These are phyloP conservation scores for Aspergillus saccharolyticus DNA, from an alignment of 495 filamentous ascomycete genomes.

Conservation along the genomic window DNA sequence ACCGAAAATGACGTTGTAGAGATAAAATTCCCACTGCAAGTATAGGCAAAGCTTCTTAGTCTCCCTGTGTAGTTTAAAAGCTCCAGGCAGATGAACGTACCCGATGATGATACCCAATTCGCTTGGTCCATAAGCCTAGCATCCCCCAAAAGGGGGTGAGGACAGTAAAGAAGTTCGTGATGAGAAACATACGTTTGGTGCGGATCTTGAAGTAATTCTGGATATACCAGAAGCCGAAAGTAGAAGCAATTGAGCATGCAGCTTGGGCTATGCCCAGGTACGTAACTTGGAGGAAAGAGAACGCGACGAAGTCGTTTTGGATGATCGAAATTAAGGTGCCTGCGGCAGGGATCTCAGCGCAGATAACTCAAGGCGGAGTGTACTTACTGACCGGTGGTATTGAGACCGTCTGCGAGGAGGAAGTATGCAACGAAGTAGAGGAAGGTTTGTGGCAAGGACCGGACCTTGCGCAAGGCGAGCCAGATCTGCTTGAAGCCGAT, in stretches of 20 bases:
- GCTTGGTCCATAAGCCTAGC: slow-evolving; percentile 44
- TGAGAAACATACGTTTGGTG: slow-evolving; percentile 47
- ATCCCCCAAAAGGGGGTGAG: slow-evolving; percentile 49
- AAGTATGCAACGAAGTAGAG: slow-evolving; percentile 46
- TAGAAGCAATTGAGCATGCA: slow-evolving; percentile 39
- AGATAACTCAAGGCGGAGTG: too few relatives aligned
- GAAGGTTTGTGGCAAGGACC: slow-evolving; percentile 41
- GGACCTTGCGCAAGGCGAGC: slow-evolving; percentile 39
- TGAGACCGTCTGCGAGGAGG: slow-evolving; percentile 46
- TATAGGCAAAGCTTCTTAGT: slow-evolving; percentile 4
- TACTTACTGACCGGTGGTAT: slow-evolving; percentile 38
- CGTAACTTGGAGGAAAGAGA: slow-evolving; percentile 46
- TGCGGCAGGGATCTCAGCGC: slow-evolving; percentile 4
- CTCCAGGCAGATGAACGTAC: slow-evolving; percentile 17
- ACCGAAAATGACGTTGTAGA: slow-evolving; percentile 47
- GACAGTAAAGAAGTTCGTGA: slow-evolving; percentile 46
- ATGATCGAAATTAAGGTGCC: slow-evolving; percentile 44
- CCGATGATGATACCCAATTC: slow-evolving; percentile 43
- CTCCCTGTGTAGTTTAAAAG: background rate
- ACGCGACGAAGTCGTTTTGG: slow-evolving; percentile 42
- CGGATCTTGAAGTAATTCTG: slow-evolving; percentile 44
- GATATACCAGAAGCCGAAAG: slow-evolving; percentile 49
- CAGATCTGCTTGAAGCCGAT: slow-evolving; percentile 47
- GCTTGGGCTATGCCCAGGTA: slow-evolving; percentile 46
- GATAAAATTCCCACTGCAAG: slow-evolving; percentile 44